phyloP scores from a whole-genome alignment of 805 yeast genomes.

The Saturnispora serradocipensis region DNA sequence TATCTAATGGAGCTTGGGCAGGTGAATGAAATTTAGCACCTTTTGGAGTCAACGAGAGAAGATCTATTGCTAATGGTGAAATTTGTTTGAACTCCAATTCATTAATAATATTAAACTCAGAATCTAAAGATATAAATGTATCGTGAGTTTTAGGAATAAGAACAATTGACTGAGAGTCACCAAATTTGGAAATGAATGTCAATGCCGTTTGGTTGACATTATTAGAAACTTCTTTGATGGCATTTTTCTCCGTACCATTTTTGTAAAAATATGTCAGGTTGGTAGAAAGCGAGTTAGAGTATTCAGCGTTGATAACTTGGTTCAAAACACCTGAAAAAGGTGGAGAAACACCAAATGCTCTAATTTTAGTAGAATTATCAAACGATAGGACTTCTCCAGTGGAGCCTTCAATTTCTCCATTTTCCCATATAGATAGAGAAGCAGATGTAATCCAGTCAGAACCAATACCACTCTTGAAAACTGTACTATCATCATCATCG shows the following conservation, averaged over 20 bases:
- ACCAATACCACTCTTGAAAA: slow-evolving; percentile 30
- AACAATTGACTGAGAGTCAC: slow-evolving; percentile 30
- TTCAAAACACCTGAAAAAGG: slow-evolving; percentile 30
- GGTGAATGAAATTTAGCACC: slow-evolving; percentile 3
- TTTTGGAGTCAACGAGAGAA: slow-evolving; percentile 24
- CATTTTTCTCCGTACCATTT: slow-evolving; percentile 30
- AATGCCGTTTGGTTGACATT: slow-evolving; percentile 30
- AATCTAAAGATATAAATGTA: slow-evolving; percentile 21
- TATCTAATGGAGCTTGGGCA: slow-evolving; percentile 9
- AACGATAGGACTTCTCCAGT: slow-evolving; percentile 29
- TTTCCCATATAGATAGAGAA: slow-evolving; percentile 47
- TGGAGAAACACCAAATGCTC: slow-evolving; percentile 28
- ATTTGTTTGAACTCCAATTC: slow-evolving; percentile 16
- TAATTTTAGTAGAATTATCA: slow-evolving; percentile 26
- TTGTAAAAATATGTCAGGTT: slow-evolving; percentile 29
- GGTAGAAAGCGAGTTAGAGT: slow-evolving; percentile 28
- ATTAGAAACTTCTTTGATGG: slow-evolving; percentile 25
- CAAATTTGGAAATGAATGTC: slow-evolving; percentile 31
- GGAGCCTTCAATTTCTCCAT: slow-evolving; percentile 29
- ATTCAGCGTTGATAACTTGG: slow-evolving; percentile 33
- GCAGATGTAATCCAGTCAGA: slow-evolving; percentile 57
- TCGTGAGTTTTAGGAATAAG: slow-evolving; percentile 19
- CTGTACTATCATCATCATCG: slow-evolving; percentile 28
- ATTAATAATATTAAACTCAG: slow-evolving; percentile 14
- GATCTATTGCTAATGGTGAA: slow-evolving; percentile 26